These are phyloP conservation scores for Jackrogersella minutella DNA, from an alignment of 495 filamentous ascomycete genomes.

Conservation along the genomic window DNA sequence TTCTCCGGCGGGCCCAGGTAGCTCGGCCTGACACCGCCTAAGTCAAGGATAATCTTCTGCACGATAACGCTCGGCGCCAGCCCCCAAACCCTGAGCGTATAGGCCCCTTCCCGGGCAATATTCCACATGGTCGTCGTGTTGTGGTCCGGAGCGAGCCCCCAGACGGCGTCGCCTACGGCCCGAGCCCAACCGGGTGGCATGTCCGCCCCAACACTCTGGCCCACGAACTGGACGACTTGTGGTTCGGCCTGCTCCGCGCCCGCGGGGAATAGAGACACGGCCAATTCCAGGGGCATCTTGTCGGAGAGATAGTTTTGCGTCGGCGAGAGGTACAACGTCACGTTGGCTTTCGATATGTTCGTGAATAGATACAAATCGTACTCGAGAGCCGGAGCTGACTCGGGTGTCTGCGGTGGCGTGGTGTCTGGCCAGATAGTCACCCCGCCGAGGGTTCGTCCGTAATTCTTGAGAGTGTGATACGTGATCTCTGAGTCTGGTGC, in stretches of 20 bases:
- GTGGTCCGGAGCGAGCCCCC: slow-evolving; percentile 57
- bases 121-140: slow-evolving; percentile 63
- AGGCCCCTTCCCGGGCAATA: slow-evolving; percentile 56
- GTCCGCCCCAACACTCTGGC: slow-evolving; percentile 52
- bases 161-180: slow-evolving; percentile 66
- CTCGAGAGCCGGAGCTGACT: slow-evolving; percentile 63
- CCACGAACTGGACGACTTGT: slow-evolving; percentile 61
- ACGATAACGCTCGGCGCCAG: slow-evolving; percentile 71
- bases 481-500: slow-evolving; percentile 49
- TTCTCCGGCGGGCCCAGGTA: slow-evolving; percentile 78
- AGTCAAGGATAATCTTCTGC: slow-evolving; percentile 71
- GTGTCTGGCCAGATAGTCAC: slow-evolving; percentile 64
- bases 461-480: slow-evolving; percentile 62
- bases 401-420: slow-evolving; percentile 56
- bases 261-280: slow-evolving; percentile 59
- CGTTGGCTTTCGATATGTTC: slow-evolving; percentile 58
- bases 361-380: slow-evolving; percentile 74
- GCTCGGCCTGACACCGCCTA: slow-evolving; percentile 70
- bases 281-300: slow-evolving; percentile 65
- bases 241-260: slow-evolving; percentile 50
- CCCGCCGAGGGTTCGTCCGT: slow-evolving; percentile 66
- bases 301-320: slow-evolving; percentile 69
- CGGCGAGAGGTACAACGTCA: slow-evolving; percentile 68
- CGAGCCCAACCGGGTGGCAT: slow-evolving; percentile 65
- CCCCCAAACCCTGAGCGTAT: slow-evolving; percentile 68